A percentile compares a stretch with the other conserved stretches of the same genome.
These are phyloP conservation scores for Termitomyces sp. DNA, from an alignment of 768 basidiomycete genomes.

Conservation along the genomic window DNA sequence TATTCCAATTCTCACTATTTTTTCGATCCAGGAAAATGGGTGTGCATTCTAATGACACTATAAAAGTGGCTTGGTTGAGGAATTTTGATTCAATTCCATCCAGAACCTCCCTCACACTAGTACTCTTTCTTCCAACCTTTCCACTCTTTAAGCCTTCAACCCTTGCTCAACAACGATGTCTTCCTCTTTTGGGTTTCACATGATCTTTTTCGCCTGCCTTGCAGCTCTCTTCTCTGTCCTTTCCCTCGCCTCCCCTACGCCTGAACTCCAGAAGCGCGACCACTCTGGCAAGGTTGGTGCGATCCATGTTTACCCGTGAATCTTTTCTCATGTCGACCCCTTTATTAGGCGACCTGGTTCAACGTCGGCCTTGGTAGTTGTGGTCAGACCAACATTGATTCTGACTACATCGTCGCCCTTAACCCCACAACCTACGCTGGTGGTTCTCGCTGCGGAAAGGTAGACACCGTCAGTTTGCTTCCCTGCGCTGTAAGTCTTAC, in stretches of 20 bases:
- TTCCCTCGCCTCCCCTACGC: constrained; percentile 9
- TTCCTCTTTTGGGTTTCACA: constrained; percentile 9
- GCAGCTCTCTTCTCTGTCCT: constrained; percentile 7
- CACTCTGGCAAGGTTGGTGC: constrained; percentile 13
- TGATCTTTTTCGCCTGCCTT: constrained; percentile 8
- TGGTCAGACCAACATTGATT: constrained; percentile 17
- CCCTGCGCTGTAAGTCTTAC: neutral
- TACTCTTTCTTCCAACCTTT: neutral
- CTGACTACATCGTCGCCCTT: constrained; percentile 23
- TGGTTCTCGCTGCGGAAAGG: constrained; percentile 20
- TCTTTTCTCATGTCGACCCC: neutral
- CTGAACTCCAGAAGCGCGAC: constrained; percentile 7
- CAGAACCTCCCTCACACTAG: neutral
- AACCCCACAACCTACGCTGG: constrained; percentile 14
- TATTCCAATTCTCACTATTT: too few species aligned
- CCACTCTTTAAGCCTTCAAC: neutral
- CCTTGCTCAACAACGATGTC: constrained; percentile 8
- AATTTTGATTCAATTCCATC: neutral
- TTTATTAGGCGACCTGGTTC: constrained; percentile 17
- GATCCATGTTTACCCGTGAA: neutral
- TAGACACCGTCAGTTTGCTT: neutral
- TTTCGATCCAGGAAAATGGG: neutral
- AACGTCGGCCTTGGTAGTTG: constrained; percentile 23
- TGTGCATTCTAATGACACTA: neutral
- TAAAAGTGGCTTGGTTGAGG: neutral